Evolutionary conservation across 2,329 filamentous ascomycete species (phyloP), one percentile per base, ranked within the genome.

Genomic region (Stagonosporopsis vannaccii): DNA sequence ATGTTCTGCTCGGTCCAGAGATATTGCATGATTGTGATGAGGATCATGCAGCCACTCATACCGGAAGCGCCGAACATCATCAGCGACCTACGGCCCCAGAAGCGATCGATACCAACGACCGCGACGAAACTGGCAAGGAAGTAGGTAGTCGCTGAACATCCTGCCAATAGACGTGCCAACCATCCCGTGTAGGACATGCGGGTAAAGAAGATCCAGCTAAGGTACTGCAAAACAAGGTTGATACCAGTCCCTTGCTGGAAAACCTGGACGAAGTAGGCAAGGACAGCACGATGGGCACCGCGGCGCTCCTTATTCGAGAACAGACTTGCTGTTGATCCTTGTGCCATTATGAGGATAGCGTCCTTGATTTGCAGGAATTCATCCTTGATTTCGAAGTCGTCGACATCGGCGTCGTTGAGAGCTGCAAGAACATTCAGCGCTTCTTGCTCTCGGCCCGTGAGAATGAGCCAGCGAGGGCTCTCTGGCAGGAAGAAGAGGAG

Each of bases 391-490:
- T 72, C 69, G 23, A 65, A 67, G 19, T 62, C 65, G 17, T 69
- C 64, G 2, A 55, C 40, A 19, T 69, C 62, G 13, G 59, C 56
- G 30, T 74, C 67, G 52, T 73, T 73, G 13, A 75, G 65, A 1
- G 70, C 72, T 5, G 67, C 62, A 9, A 75, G 67, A 9, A 73
- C 69, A 1, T 58, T 65, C 33, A 73, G 55, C 8, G 73, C 73
- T 58, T 75, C 71, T 19, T 84, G 79, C 58, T 85, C 81, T 13
- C 78, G 76, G 36, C 83, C 84, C 66, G 84, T 83, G 43, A 85
- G 69, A 23, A 86, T 80, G 6, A 87, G 76, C 82, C 84, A 86
- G 48, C 85, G 79, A 9, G 85, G 84, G 0, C 82, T 85, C 63
- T 87, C 85, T 11, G 84, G 84, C 1, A 86, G 75, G 13, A 77